Conservation (phyloP, 352 stramenopile genomes). For the Globisporangium recalcitrans region DNA sequence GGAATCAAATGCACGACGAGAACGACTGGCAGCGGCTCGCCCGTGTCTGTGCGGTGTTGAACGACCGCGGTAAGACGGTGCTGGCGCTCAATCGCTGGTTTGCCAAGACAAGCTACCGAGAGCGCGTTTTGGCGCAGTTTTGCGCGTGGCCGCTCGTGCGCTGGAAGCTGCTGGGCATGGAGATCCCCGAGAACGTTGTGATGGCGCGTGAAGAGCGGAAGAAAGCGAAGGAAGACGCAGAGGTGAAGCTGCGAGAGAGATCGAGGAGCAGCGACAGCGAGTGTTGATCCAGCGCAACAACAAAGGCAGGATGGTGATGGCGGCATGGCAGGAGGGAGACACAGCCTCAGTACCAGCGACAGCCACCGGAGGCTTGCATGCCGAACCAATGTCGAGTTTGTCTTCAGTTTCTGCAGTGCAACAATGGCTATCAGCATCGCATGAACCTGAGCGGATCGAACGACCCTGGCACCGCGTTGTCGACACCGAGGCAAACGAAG, state of each 20-base stretch:
- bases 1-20: conserved; percentile 12
- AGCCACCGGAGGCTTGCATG: not conserved
- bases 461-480: conserved; percentile 9
- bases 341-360: not conserved
- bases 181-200: conserved; percentile 30
- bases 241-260: conserved; percentile 13
- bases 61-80: conserved; percentile 29
- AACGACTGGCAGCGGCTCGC: conserved; percentile 57
- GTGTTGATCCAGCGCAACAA: conserved; percentile 24
- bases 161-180: conserved; percentile 55
- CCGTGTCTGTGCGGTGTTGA: conserved; percentile 35
- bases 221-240: conserved; percentile 12
- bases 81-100: conserved; percentile 40
- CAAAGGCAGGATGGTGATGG: conserved; percentile 19
- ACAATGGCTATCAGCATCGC: not conserved
- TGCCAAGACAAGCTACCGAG: conserved; percentile 26
- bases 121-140: conserved; percentile 40
- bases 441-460: not conserved
- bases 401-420: not conserved
- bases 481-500: conserved; percentile 15
- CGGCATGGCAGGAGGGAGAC: conserved; percentile 26
- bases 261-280: conserved; percentile 27
- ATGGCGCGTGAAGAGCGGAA: conserved; percentile 23
- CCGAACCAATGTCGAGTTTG: not conserved
- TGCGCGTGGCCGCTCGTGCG: conserved; percentile 46